These are phyloP conservation scores for Picea sitchensis DNA, from an alignment of 75 land plant genomes.

Conservation along the genomic window DNA sequence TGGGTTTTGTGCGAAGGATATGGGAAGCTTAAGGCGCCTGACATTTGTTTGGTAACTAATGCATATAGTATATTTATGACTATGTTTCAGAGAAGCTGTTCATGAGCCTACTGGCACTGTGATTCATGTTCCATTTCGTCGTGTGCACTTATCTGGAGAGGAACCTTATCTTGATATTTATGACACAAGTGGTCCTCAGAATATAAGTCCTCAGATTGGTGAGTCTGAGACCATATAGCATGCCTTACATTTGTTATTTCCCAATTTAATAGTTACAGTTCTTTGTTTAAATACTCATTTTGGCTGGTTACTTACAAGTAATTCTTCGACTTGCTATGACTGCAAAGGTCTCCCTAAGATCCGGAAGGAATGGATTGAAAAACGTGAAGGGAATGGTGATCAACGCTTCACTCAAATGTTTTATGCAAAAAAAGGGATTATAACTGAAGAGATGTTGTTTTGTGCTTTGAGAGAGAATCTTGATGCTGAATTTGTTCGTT, in stretches of 20 bases:
- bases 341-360: conserved; percentile 84
- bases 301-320: background rate
- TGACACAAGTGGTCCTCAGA: conserved; percentile 96
- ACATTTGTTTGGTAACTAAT: background rate
- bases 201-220: conserved; percentile 68
- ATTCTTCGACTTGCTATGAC: background rate
- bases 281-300: background rate
- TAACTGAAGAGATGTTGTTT: conserved; percentile 94
- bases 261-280: background rate
- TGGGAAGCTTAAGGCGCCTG: background rate
- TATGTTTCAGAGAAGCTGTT: conserved; percentile 62
- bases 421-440: conserved; percentile 91
- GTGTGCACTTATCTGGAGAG: conserved; percentile 78
- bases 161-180: conserved; percentile 75
- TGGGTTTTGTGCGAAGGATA: background rate
- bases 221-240: conserved; percentile 7
- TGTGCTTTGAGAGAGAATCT: conserved; percentile 94
- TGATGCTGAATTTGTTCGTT: conserved; percentile 86
- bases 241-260: background rate
- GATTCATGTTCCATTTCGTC: conserved; percentile 80
- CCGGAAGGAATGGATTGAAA: conserved; percentile 77
- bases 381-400: conserved; percentile 60
- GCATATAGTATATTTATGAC: background rate
- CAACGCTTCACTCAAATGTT: conserved; percentile 91
- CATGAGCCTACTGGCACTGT: conserved; percentile 73